phyloP scores from a whole-genome alignment of 495 filamentous ascomycete species.

The Xylona heveae region DNA sequence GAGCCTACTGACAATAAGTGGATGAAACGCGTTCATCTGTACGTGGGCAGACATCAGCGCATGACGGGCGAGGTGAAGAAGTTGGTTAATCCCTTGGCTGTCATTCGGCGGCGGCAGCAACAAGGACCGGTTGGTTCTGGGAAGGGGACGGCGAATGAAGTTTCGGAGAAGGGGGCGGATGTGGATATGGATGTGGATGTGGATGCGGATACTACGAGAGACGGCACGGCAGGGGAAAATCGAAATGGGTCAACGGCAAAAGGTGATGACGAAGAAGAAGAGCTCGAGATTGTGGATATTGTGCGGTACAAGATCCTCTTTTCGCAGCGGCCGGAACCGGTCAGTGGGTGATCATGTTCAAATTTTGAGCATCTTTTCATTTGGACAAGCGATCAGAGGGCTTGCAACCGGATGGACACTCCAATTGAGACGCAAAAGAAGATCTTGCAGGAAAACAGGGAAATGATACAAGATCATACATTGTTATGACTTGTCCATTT shows the following conservation, averaged over 20 bases:
- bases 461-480: too few relatives aligned
- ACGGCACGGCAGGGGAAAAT: conserved; percentile 8
- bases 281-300: conserved; percentile 62
- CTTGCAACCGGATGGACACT: too few relatives aligned
- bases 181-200: conserved; percentile 13
- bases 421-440: too few relatives aligned
- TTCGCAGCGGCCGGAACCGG: conserved; percentile 71
- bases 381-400: too few relatives aligned
- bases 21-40: conserved; percentile 80
- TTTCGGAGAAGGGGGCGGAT: conserved; percentile 7
- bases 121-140: conserved; percentile 4
- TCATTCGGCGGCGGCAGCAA: conserved; percentile 35
- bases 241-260: conserved; percentile 4
- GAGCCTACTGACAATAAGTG: conserved; percentile 26
- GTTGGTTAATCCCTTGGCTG: conserved; percentile 49
- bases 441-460: too few relatives aligned
- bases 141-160: conserved; percentile 7
- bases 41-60: conserved; percentile 74
- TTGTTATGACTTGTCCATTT: too few relatives aligned
- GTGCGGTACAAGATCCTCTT: conserved; percentile 82
- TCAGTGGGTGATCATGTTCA: too few relatives aligned
- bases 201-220: conserved; percentile 1
- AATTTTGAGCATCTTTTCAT: too few relatives aligned
- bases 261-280: conserved; percentile 16
- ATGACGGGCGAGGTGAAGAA: conserved; percentile 83